These are phyloP conservation scores for Stenogyne calaminthoides DNA, from an alignment of 305 asterid genomes.

Conservation along the genomic window DNA sequence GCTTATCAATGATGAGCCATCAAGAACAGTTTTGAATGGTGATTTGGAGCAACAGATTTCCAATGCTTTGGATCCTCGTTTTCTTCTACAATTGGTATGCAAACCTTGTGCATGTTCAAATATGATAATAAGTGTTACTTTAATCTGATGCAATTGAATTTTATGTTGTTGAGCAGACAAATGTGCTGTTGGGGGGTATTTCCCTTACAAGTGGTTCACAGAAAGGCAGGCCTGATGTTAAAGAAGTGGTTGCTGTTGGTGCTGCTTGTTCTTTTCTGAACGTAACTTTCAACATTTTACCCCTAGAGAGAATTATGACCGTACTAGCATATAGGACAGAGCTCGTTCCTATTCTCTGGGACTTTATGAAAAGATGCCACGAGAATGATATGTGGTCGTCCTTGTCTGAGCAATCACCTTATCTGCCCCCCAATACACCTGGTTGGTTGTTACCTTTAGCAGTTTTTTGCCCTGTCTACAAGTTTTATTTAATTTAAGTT, in stretches of 20 bases:
- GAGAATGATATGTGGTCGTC: slow-evolving; percentile 78
- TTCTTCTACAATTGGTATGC: slow-evolving; percentile 85
- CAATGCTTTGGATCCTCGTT: slow-evolving; percentile 67
- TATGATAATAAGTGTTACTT: slow-evolving; percentile 24
- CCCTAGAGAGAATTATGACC: slow-evolving; percentile 89
- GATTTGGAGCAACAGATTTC: slow-evolving; percentile 81
- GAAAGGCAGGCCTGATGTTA: slow-evolving; percentile 50
- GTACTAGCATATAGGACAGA: slow-evolving; percentile 92
- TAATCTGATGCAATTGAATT: slow-evolving; percentile 21
- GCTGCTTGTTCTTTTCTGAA: slow-evolving; percentile 91
- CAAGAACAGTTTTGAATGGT: slow-evolving; percentile 50
- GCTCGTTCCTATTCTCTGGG: slow-evolving; percentile 84
- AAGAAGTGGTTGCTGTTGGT: slow-evolving; percentile 77
- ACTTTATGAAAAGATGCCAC: slow-evolving; percentile 84
- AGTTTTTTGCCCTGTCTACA: slow-evolving; percentile 95
- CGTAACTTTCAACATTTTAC: slow-evolving; percentile 74
- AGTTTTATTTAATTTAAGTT: slow-evolving; percentile 42
- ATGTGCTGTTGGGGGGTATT: slow-evolving; percentile 66
- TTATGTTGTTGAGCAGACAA: slow-evolving; percentile 56
- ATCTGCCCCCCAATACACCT: slow-evolving; percentile 69
- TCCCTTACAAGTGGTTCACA: slow-evolving; percentile 43
- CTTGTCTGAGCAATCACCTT: slow-evolving; percentile 67
- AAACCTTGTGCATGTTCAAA: slow-evolving; percentile 27
- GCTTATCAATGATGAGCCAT: slow-evolving; percentile 58
- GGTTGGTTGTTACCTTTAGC: slow-evolving; percentile 92